Evolutionary conservation across 441 rosid genomes (phyloP).

Genomic region (Gossypium laxum): DNA sequence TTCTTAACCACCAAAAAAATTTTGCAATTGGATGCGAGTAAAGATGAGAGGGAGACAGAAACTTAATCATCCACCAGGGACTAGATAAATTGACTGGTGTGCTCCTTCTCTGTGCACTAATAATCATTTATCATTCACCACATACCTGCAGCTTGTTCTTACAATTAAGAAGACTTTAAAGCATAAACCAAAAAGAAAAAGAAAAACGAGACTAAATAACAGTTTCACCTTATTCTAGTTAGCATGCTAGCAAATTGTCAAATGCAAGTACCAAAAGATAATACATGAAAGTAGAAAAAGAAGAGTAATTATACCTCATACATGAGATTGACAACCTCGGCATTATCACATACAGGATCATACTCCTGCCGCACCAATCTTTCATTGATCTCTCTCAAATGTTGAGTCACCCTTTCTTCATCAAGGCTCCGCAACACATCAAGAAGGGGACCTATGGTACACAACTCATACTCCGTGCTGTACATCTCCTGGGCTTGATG

Average conservation of each 20-base stretch:
- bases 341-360: conserved; percentile 62
- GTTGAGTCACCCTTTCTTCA: conserved; percentile 73
- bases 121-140: background rate
- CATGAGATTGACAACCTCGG: conserved; percentile 74
- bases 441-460: conserved; percentile 74
- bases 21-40: background rate
- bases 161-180: background rate
- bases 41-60: background rate
- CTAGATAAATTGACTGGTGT: background rate
- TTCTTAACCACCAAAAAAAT: background rate
- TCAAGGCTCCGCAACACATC: conserved; percentile 62
- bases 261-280: background rate
- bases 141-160: background rate
- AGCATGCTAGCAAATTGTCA: background rate
- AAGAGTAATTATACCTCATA: conserved; percentile 60
- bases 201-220: background rate
- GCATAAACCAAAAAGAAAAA: background rate
- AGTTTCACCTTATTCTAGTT: background rate
- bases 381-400: conserved; percentile 60
- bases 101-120: background rate
- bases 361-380: conserved; percentile 45
- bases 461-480: conserved; percentile 54
- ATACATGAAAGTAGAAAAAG: background rate
- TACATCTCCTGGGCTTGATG: conserved; percentile 85
- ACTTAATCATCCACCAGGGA: background rate